Evolutionary conservation across 23 red algal genomes (phyloP).

Genomic region (Pyropia yezoensis): DNA sequence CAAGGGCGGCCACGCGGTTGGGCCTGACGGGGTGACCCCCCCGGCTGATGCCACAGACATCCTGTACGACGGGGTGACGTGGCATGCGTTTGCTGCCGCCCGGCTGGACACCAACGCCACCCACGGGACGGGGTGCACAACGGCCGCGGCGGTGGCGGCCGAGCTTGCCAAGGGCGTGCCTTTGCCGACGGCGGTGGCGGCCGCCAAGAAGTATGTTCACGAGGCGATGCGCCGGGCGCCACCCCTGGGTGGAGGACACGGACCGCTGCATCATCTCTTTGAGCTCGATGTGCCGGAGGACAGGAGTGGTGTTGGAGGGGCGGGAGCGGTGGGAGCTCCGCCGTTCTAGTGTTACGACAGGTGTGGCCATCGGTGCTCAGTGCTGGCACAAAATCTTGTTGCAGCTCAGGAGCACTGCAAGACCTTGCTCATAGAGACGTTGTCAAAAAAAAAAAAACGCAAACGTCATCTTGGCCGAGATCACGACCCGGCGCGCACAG

Average conservation of each 20-base stretch:
- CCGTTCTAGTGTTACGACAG: too few relatives aligned
- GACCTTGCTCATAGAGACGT: too few relatives aligned
- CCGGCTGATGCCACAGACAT: constrained; percentile 39
- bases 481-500: too few relatives aligned
- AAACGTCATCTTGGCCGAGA: too few relatives aligned
- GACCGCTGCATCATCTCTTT: constrained; percentile 76
- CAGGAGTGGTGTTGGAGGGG: too few relatives aligned
- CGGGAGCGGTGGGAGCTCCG: too few relatives aligned
- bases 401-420: too few relatives aligned
- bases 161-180: constrained; percentile 58
- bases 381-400: too few relatives aligned
- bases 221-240: constrained; percentile 36
- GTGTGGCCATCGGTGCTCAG: too few relatives aligned
- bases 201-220: constrained; percentile 70
- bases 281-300: background rate
- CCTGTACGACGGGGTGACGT: constrained; percentile 55
- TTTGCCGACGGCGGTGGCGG: constrained; percentile 34
- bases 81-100: constrained; percentile 35
- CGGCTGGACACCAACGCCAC: constrained; percentile 67
- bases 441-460: too few relatives aligned
- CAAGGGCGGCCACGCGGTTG: constrained; percentile 80
- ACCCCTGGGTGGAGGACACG: constrained; percentile 58
- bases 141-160: constrained; percentile 67
- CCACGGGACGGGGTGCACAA: constrained; percentile 95
- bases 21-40: too few relatives aligned